These are phyloP conservation scores for Fusarium goolgardi DNA, from an alignment of 2,329 filamentous ascomycete species.

Conservation along the genomic window DNA sequence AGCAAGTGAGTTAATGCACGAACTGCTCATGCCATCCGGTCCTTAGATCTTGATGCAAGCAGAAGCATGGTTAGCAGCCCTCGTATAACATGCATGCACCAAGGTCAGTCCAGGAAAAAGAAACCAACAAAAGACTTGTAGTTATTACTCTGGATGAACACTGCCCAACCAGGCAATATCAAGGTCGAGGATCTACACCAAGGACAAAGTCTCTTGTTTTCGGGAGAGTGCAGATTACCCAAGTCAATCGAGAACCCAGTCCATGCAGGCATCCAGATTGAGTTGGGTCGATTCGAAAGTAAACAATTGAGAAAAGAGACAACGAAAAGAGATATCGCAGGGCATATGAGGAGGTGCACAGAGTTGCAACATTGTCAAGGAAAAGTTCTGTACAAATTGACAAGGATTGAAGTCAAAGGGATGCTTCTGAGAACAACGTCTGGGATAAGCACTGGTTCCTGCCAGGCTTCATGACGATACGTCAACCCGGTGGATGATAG, in stretches of 20 bases:
- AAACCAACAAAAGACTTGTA: neutral
- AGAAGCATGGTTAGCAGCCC: neutral
- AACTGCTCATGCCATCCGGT: neutral
- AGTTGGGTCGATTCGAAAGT: neutral
- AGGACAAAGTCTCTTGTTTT: conserved; percentile 11
- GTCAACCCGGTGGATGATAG: neutral
- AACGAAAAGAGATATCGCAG: conserved; percentile 3
- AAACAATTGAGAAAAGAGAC: conserved; percentile 32
- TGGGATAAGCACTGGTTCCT: neutral
- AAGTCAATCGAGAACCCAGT: conserved; percentile 17
- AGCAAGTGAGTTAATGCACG: neutral
- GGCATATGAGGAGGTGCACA: neutral
- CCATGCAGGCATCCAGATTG: conserved; percentile 33
- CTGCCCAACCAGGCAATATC: conserved; percentile 1
- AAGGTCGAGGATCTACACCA: neutral
- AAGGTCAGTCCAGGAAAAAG: neutral
- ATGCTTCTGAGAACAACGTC: neutral
- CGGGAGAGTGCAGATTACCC: conserved; percentile 36
- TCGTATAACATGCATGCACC: conserved; percentile 7
- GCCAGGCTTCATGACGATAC: neutral
- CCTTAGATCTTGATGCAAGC: neutral
- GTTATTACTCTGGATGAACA: neutral
- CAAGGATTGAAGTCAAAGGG: neutral
- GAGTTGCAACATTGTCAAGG: neutral
- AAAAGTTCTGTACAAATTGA: neutral